Evolutionary conservation across 306 rosid genomes (phyloP).

Genomic region (Myrica gale): DNA sequence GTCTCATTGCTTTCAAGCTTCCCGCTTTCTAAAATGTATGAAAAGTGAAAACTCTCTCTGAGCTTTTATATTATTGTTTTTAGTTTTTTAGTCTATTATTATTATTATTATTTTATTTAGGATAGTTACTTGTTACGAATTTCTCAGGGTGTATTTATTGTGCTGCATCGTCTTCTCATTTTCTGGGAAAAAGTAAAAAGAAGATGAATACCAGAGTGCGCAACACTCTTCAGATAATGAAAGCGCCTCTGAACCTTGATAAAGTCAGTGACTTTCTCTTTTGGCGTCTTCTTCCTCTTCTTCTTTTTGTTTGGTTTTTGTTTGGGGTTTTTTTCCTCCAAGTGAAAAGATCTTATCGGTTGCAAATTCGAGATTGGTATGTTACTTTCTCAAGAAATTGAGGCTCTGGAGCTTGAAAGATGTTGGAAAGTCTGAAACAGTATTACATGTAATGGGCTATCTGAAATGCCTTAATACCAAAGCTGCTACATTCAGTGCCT

Average conservation of each 20-base stretch:
- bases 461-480: conserved; percentile 29
- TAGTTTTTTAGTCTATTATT: background rate
- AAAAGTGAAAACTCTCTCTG: conserved; percentile 38
- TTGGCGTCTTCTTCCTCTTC: background rate
- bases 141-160: conserved; percentile 33
- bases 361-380: conserved; percentile 27
- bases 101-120: conserved; percentile 13
- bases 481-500: background rate
- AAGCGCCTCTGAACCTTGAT: conserved; percentile 47
- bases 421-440: conserved; percentile 13
- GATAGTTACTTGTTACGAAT: conserved; percentile 24
- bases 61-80: conserved; percentile 14
- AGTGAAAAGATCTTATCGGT: conserved; percentile 16
- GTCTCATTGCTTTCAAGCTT: conserved; percentile 47
- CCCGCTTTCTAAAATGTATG: conserved; percentile 62
- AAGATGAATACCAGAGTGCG: conserved; percentile 64
- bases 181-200: conserved; percentile 31
- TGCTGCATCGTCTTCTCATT: conserved; percentile 40
- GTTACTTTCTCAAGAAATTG: conserved; percentile 33
- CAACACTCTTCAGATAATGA: conserved; percentile 58
- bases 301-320: background rate
- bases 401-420: conserved; percentile 1
- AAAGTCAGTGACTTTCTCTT: conserved; percentile 41
- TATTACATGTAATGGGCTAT: conserved; percentile 7
- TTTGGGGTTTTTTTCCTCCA: background rate